Evolutionary conservation across 495 filamentous ascomycete species (phyloP), one percentile per base, ranked within the genome.

Genomic region (Eremomyces bilateralis): DNA sequence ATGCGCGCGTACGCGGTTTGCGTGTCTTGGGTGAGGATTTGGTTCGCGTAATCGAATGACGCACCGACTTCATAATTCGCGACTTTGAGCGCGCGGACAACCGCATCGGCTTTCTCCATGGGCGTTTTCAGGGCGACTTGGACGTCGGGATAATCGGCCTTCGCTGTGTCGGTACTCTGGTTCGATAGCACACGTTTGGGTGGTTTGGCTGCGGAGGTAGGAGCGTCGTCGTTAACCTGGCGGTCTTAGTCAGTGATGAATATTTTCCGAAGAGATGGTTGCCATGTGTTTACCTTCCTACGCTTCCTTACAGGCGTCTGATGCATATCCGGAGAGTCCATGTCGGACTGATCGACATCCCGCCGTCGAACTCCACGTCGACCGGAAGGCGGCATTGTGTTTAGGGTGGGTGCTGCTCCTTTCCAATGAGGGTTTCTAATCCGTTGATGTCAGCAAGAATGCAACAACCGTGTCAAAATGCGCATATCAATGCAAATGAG

Each of bases 1-100:
- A 97, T 76, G 56, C 92, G 93, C 12, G 88, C 88, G 53, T 84
- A 97, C 15, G 90, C 88, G 36, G 75, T 65, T 25, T 60, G 62
- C 35, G 73, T 73, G 41, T 79, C 70, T 33, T 64, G 61, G 50
- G 76, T 73, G 41, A 75, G 69, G 37, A 80, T 62, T 35, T 60
- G 54, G 49, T 80, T 91, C 31, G 73, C 62, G 48, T 79, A 70
- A 42, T 90, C 74, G 43, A 61, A 63, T 40, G 71, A 69, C 10
- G 79, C 85, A 43, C 76, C 69, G 19, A 75, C 63, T 21, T 62
- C 58, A 21, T 69, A 61, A 21, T 60, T 56, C 8, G 75, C 60
- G 22, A 69, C 56, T 34, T 60, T 57, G 29, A 93, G 56, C 41
- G 70, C 60, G 35, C 78, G 69, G 39, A 81, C 68, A n/a, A 78